Evolutionary conservation across 257 asterid species (phyloP).

Genomic region (Ilex asprella): DNA sequence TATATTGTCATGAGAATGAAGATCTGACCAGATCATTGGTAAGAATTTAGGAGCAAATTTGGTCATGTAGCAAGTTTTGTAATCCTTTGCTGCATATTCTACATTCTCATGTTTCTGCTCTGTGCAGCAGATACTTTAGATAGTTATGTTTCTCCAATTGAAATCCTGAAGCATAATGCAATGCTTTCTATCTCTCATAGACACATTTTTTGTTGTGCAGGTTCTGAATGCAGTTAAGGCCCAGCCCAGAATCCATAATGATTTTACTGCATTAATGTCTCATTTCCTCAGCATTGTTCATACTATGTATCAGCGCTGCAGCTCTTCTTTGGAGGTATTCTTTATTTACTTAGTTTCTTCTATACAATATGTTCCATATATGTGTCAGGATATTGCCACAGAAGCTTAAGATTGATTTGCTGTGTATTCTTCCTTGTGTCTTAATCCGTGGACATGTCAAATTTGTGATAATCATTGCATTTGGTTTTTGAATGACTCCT

Average conservation of each 20-base stretch:
- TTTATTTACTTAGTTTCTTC: constrained; percentile 1
- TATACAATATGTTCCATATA: no score
- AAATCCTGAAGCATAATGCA: neutral
- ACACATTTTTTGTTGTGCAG: constrained; percentile 29
- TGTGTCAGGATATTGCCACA: no score
- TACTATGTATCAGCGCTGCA: constrained; percentile 81
- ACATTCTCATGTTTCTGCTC: neutral
- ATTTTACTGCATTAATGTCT: constrained; percentile 43
- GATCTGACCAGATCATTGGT: constrained; percentile 76
- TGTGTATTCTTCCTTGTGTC: neutral
- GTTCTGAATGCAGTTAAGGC: constrained; percentile 72
- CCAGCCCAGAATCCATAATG: constrained; percentile 65
- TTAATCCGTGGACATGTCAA: neutral
- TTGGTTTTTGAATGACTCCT: neutral
- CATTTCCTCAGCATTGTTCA: constrained; percentile 60
- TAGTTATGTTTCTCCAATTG: neutral
- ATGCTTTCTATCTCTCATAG: constrained; percentile 16
- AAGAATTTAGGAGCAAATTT: constrained; percentile 7
- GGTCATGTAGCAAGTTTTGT: neutral
- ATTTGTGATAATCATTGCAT: neutral
- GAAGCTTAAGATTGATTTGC: neutral
- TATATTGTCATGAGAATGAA: constrained; percentile 86
- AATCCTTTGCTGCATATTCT: neutral
- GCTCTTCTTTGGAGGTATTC: constrained; percentile 72
- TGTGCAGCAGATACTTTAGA: neutral